Evolutionary conservation across 495 filamentous ascomycete species (phyloP).

Genomic region (Zalerion maritima): DNA sequence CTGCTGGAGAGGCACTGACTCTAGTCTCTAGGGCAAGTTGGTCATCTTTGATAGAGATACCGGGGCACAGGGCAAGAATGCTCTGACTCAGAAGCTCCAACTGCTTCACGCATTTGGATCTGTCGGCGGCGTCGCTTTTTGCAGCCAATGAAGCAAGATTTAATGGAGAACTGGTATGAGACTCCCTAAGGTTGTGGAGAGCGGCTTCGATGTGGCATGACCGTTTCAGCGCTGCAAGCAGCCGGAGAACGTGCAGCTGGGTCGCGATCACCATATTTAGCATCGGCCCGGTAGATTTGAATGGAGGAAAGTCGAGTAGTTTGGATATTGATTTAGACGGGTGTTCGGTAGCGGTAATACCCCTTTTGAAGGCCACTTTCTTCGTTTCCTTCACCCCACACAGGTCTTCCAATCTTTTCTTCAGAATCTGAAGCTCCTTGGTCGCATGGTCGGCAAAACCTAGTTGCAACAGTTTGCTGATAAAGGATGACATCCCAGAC

Average conservation of each 20-base stretch:
- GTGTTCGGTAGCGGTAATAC: conserved; percentile 16
- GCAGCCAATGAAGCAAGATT: conserved; percentile 43
- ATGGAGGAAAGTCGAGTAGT: conserved; percentile 43
- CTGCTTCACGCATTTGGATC: conserved; percentile 50
- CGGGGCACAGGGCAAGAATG: conserved; percentile 48
- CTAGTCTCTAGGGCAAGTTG: conserved; percentile 27
- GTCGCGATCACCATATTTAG: conserved; percentile 35
- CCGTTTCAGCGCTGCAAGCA: conserved; percentile 35
- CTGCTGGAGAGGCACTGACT: conserved; percentile 41
- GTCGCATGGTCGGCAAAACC: conserved; percentile 61
- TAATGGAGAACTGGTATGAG: conserved; percentile 45
- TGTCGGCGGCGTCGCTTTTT: conserved; percentile 26
- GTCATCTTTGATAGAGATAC: conserved; percentile 39
- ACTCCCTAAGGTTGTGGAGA: conserved; percentile 24
- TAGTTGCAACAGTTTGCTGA: conserved; percentile 55
- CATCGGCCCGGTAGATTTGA: conserved; percentile 20
- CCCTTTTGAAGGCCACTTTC: conserved; percentile 12
- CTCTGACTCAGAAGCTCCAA: conserved; percentile 55
- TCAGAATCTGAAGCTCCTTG: conserved; percentile 60
- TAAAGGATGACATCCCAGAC: conserved; percentile 63
- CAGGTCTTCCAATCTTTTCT: conserved; percentile 39
- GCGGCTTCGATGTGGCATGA: conserved; percentile 36
- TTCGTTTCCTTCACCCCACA: conserved; percentile 12
- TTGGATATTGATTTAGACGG: conserved; percentile 38
- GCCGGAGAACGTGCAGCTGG: conserved; percentile 36